A percentile compares a stretch with the other conserved stretches of the same genome.
Evolutionary conservation across 495 filamentous ascomycete genomes (phyloP).

Genomic region (Penicillium macrosclerotiorum): DNA sequence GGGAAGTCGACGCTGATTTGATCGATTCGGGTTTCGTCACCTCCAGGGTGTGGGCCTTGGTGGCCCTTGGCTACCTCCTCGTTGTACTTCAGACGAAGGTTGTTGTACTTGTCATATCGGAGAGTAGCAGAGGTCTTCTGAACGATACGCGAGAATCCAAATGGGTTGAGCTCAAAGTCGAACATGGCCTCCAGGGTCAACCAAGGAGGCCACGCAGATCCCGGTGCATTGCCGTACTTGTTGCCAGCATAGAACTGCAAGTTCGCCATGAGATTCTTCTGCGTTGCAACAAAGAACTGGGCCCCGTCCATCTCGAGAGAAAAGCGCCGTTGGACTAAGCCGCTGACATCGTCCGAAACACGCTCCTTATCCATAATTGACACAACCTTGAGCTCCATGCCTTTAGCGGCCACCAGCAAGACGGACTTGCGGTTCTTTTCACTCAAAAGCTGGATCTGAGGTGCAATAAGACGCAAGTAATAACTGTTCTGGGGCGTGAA

Average conservation of each 20-base stretch:
- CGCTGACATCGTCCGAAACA: conserved; percentile 87
- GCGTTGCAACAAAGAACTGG: conserved; percentile 95
- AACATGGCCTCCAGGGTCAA: conserved; percentile 98
- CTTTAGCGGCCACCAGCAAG: conserved; percentile 88
- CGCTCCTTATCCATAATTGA: conserved; percentile 97
- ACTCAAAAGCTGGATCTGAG: conserved; percentile 95
- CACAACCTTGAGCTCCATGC: conserved; percentile 94
- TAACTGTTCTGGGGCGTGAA: conserved; percentile 94
- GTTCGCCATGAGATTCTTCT: conserved; percentile 79
- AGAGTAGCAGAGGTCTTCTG: conserved; percentile 91
- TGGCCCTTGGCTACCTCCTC: conserved; percentile 78
- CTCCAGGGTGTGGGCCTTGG: conserved; percentile 29
- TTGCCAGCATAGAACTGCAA: conserved; percentile 93
- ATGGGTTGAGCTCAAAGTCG: conserved; percentile 86
- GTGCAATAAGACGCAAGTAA: conserved; percentile 89
- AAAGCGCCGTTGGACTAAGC: conserved; percentile 91
- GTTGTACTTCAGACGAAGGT: conserved; percentile 93
- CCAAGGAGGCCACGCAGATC: conserved; percentile 95
- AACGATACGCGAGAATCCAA: conserved; percentile 92
- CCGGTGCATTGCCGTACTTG: conserved; percentile 79
- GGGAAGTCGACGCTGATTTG: conserved; percentile 97
- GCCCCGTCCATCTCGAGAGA: conserved; percentile 92
- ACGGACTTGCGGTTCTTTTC: conserved; percentile 95
- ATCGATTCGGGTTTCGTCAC: conserved; percentile 79
- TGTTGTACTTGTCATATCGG: conserved; percentile 97